Conservation (phyloP, 2,329 filamentous ascomycete genomes). For the Curvularia hawaiiensis region DNA sequence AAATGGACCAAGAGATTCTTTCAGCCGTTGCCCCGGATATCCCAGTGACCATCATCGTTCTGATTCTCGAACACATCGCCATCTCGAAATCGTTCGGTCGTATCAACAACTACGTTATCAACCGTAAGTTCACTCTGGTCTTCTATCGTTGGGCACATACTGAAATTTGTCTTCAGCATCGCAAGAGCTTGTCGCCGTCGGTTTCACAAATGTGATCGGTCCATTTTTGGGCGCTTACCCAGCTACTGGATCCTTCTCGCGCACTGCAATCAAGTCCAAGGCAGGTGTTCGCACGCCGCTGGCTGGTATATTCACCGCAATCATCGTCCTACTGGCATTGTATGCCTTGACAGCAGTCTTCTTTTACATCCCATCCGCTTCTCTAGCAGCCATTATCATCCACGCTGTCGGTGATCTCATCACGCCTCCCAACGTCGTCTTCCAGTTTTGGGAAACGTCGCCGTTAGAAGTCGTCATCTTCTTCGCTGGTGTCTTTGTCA, state of each 20-base stretch:
- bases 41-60: conserved; percentile 87
- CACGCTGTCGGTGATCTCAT: conserved; percentile 94
- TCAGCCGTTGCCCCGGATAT: conserved; percentile 71
- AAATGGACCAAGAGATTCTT: conserved; percentile 69
- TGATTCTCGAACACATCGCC: conserved; percentile 95
- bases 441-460: conserved; percentile 94
- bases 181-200: conserved; percentile 94
- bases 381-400: conserved; percentile 87
- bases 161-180: conserved; percentile 57
- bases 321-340: conserved; percentile 85
- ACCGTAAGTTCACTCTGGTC: conserved; percentile 53
- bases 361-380: conserved; percentile 86
- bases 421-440: conserved; percentile 86
- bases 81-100: conserved; percentile 97
- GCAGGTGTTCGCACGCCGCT: conserved; percentile 92
- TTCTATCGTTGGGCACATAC: not conserved
- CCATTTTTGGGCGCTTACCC: conserved; percentile 92
- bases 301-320: conserved; percentile 84
- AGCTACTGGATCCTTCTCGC: conserved; percentile 92
- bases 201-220: conserved; percentile 83
- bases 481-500: conserved; percentile 89
- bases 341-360: conserved; percentile 89
- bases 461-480: conserved; percentile 92
- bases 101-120: conserved; percentile 94
- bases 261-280: conserved; percentile 97